Evolutionary conservation across 2,329 filamentous ascomycete species (phyloP), one percentile per base, ranked within the genome.

Genomic region (Exophiala mesophila): DNA sequence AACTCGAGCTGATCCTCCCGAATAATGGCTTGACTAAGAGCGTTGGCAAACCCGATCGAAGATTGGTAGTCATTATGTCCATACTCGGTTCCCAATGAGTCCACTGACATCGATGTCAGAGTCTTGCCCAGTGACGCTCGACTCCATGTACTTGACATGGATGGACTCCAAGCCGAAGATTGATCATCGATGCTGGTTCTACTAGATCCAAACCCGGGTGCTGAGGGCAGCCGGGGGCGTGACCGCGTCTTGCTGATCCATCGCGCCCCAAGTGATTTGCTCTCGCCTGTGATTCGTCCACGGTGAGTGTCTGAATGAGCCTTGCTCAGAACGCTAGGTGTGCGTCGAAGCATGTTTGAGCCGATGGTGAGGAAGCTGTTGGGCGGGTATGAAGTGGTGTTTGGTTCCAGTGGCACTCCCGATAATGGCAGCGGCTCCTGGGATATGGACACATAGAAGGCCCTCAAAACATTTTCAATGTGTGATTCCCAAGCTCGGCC

Each of bases 1-100:
- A 70, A 66, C 1, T 71, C 67, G 54, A 76, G 75, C 33, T 76
- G 75, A 57, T 94, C 88, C 57, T 96, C 90, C 3, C 92, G 85
- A 53, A 95, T 95, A 52, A 97, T 98, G 24, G 90, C 90, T 62
- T 97, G 90, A 56, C 88, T 95, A 8, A 98, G 74, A 3, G 92
- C 92, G 62, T 95, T 97, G 41, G 92, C 92, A 59, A 98, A 98
- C 1, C 92, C 92, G 59, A 98, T 95, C 1, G 88, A 94, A 65
- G 95, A 89, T 64, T 96, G 88, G 63, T 90, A 96, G 57, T 94
- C 88, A 9, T 37, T 45, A n/a, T 46, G 47, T n/a, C 28, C 41
- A 34, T 82, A 77, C 23, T 80, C 77, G 2, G 86, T 88, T 15
- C 82, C 83, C 55, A 97, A 82, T 1, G 89, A 95, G 60, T 95